Conservation (phyloP, 441 rosid species). For the Metrosideros polymorpha region DNA sequence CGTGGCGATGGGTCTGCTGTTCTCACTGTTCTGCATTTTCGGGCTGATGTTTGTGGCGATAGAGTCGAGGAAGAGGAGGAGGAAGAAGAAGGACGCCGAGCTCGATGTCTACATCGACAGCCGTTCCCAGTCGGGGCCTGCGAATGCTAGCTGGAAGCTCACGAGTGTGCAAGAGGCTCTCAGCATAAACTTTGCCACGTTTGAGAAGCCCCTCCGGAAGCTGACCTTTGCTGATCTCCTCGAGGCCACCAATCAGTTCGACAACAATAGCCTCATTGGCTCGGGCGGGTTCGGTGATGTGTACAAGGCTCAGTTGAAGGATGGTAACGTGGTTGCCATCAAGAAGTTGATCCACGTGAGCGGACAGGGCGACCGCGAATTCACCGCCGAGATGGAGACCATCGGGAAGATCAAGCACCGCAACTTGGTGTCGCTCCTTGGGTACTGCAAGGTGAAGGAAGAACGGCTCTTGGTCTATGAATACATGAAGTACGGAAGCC, state of each 20-base stretch:
- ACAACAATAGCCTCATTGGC: slow-evolving; percentile 5
- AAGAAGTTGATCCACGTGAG: slow-evolving; percentile 10
- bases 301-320: slow-evolving; percentile 6
- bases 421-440: slow-evolving; percentile 11
- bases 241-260: slow-evolving; percentile 10
- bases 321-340: slow-evolving; percentile 3
- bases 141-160: slow-evolving; percentile 13
- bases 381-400: slow-evolving; percentile 14
- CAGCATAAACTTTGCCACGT: slow-evolving; percentile 47
- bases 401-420: slow-evolving; percentile 14
- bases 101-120: slow-evolving; percentile 58
- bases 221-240: slow-evolving; percentile 10
- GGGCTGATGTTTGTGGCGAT: slow-evolving; percentile 48
- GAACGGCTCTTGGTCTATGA: slow-evolving; percentile 13
- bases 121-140: slow-evolving; percentile 51
- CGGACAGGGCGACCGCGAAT: slow-evolving; percentile 8
- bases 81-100: slow-evolving; percentile 40
- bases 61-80: slow-evolving; percentile 67
- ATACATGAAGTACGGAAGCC: slow-evolving; percentile 11
- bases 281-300: slow-evolving; percentile 14
- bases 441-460: slow-evolving; percentile 11
- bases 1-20: slow-evolving; percentile 74
- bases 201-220: slow-evolving; percentile 6
- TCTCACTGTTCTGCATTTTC: slow-evolving; percentile 66
- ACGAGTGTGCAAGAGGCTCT: slow-evolving; percentile 54